A percentile compares a stretch with the other conserved stretches of the same genome.
Evolutionary conservation across 352 stramenopile species (phyloP).

Genomic region (Phytophthora boehmeriae): DNA sequence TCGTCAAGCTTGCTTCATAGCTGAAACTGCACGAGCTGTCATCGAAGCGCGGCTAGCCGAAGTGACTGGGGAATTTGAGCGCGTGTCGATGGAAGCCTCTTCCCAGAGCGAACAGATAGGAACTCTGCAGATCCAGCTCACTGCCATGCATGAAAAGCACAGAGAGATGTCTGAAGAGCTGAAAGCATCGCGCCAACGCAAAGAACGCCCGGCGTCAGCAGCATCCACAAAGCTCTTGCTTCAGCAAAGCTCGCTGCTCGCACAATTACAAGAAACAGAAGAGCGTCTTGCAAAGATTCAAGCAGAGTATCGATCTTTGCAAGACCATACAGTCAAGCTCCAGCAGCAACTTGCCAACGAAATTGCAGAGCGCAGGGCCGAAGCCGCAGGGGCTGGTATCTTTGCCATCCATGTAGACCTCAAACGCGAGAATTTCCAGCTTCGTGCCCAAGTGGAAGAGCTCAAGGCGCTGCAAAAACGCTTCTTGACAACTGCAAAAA

Average conservation of each 20-base stretch:
- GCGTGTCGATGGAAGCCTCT: constrained; percentile 35
- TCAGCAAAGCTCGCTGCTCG: constrained; percentile 31
- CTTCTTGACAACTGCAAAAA: constrained; percentile 79
- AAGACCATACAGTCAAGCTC: constrained; percentile 15
- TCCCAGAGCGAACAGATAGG: constrained; percentile 42
- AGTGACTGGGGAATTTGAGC: constrained; percentile 24
- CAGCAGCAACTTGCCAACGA: constrained; percentile 29
- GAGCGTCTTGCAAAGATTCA: constrained; percentile 25
- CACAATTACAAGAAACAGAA: constrained; percentile 27
- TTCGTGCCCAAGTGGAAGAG: constrained; percentile 71
- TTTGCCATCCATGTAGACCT: constrained; percentile 79
- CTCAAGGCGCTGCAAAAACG: constrained; percentile 70
- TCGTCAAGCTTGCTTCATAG: constrained; percentile 15
- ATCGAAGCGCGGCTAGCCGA: constrained; percentile 20
- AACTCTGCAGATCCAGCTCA: constrained; percentile 45
- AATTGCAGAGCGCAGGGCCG: constrained; percentile 26
- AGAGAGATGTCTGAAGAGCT: constrained; percentile 18
- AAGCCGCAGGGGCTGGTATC: constrained; percentile 27
- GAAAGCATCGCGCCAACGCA: constrained; percentile 19
- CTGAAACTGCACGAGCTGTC: constrained; percentile 13
- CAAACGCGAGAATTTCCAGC: constrained; percentile 75
- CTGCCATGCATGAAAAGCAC: constrained; percentile 16
- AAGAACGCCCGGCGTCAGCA: constrained; percentile 19
- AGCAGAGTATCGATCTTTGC: constrained; percentile 18
- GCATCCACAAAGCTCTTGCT: constrained; percentile 27